phyloP scores from a whole-genome alignment of 228 moss, liverwort and hornwort genomes.

The Sphagnum fallax region DNA sequence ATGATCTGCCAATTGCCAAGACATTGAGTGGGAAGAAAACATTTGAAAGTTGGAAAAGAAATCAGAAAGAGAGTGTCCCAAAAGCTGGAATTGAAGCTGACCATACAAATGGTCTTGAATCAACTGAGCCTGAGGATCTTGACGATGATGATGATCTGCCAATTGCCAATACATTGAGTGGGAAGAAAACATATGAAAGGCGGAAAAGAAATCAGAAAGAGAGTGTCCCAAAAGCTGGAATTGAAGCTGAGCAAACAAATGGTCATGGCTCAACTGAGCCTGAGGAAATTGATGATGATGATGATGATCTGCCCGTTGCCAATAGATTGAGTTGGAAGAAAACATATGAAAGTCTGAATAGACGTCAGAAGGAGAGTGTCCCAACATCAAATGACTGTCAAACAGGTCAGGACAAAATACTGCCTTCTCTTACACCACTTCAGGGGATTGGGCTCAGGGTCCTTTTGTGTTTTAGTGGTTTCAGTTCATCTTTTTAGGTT shows the following conservation, averaged over 20 bases:
- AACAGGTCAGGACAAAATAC: too few species aligned
- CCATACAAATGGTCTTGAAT: too few species aligned
- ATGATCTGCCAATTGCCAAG: too few species aligned
- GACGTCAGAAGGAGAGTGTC: too few species aligned
- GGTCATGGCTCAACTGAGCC: not conserved
- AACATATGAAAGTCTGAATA: not conserved
- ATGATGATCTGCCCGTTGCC: not conserved
- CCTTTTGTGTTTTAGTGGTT: too few species aligned
- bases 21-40: too few species aligned
- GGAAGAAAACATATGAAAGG: not conserved
- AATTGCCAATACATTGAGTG: not conserved
- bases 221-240: not conserved
- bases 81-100: too few species aligned
- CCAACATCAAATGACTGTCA: too few species aligned
- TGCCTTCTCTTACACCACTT: too few species aligned
- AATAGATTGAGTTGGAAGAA: not conserved
- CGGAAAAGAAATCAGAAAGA: conserved; percentile 3
- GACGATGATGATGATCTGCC: not conserved
- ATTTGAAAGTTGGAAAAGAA: not conserved
- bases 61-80: conserved; percentile 4
- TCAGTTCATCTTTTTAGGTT: too few species aligned
- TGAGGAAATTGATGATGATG: not conserved
- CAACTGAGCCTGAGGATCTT: not conserved
- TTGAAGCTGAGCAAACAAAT: not conserved
- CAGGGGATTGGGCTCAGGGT: too few species aligned